Evolutionary conservation across 306 rosid species (phyloP).

Genomic region (Cucurbita argyrosperma): DNA sequence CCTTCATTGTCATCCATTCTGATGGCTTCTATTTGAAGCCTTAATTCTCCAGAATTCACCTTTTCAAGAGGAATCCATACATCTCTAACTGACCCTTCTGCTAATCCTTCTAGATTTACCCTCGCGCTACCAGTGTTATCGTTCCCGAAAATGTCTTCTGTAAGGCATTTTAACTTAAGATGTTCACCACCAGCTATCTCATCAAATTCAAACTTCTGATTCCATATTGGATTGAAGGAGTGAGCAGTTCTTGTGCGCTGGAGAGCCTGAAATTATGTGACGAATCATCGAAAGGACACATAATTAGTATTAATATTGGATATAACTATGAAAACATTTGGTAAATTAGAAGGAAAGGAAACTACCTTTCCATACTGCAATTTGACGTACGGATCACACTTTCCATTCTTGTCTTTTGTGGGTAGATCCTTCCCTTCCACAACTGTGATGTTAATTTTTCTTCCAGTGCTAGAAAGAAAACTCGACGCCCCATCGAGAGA

Average conservation of each 20-base stretch:
- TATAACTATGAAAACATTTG: background rate
- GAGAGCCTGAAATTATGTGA: constrained; percentile 26
- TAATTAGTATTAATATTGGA: background rate
- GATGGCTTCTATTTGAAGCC: constrained; percentile 76
- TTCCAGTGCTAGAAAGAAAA: constrained; percentile 58
- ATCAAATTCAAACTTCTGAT: constrained; percentile 70
- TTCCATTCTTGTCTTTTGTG: constrained; percentile 58
- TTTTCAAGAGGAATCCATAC: constrained; percentile 93
- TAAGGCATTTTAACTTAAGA: constrained; percentile 53
- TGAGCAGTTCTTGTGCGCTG: constrained; percentile 51
- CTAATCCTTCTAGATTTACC: constrained; percentile 87
- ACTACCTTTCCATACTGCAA: constrained; percentile 84
- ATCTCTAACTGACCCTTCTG: constrained; percentile 27
- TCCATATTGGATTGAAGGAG: constrained; percentile 54
- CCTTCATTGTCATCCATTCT: constrained; percentile 55
- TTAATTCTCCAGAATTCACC: constrained; percentile 81
- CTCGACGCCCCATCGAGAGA: constrained; percentile 56
- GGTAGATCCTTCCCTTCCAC: constrained; percentile 68
- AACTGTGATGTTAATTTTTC: constrained; percentile 60
- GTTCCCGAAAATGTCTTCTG: constrained; percentile 55
- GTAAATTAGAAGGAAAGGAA: background rate
- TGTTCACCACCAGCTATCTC: constrained; percentile 69
- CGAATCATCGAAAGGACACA: background rate
- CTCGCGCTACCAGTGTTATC: constrained; percentile 77
- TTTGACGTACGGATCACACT: constrained; percentile 56